Conservation (phyloP, 2,329 filamentous ascomycete genomes). For the Elsinoe perseae region DNA sequence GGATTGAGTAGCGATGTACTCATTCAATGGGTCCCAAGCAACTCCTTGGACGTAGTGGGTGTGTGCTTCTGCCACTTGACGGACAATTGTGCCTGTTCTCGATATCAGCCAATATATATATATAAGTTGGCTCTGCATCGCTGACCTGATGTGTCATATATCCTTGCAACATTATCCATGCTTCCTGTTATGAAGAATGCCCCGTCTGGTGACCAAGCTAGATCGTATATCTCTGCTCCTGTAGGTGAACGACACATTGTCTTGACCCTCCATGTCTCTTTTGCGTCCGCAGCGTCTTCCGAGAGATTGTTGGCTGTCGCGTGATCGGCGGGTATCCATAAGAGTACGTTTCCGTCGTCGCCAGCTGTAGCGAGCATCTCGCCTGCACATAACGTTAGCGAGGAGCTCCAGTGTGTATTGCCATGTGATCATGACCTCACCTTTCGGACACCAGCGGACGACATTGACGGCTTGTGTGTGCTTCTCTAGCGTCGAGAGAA, state of each 20-base stretch:
- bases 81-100: constrained; percentile 55
- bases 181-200: constrained; percentile 95
- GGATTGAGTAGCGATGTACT: constrained; percentile 96
- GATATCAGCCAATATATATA: constrained; percentile 20
- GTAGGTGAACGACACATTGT: constrained; percentile 87
- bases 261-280: constrained; percentile 93
- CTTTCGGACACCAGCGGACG: constrained; percentile 89
- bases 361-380: constrained; percentile 91
- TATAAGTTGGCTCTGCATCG: constrained; percentile 10
- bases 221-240: constrained; percentile 93
- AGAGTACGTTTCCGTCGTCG: constrained; percentile 92
- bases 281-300: constrained; percentile 80
- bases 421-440: constrained; percentile 53
- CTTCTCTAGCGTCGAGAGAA: constrained; percentile 82
- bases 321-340: constrained; percentile 86
- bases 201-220: constrained; percentile 98
- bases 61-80: constrained; percentile 84
- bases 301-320: constrained; percentile 48
- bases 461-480: constrained; percentile 98
- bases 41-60: constrained; percentile 98
- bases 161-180: constrained; percentile 97
- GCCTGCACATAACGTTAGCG: constrained; percentile 45
- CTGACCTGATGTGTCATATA: constrained; percentile 72
- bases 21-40: constrained; percentile 95
- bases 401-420: constrained; percentile 9